These are phyloP conservation scores for Lithospermum erythrorhizon DNA, from an alignment of 257 asterid species.

Conservation along the genomic window DNA sequence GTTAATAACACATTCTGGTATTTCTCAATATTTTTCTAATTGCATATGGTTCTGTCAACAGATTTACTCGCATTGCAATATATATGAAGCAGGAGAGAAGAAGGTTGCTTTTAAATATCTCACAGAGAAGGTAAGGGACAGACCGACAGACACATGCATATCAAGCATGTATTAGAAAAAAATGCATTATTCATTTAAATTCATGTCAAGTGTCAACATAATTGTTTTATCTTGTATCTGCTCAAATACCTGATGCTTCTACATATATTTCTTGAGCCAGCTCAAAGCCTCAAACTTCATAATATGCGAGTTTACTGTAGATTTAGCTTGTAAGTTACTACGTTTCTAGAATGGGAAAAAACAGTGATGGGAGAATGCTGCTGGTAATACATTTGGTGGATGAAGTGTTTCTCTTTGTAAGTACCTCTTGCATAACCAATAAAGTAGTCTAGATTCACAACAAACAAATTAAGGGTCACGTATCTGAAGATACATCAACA, in stretches of 20 bases:
- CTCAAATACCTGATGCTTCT: no score
- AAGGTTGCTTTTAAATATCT: constrained; percentile 67
- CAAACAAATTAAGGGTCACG: not conserved
- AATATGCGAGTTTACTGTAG: no score
- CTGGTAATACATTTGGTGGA: no score
- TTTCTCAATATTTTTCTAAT: not conserved
- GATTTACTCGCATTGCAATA: constrained; percentile 79
- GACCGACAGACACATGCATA: not conserved
- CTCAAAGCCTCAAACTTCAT: no score
- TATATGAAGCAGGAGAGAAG: constrained; percentile 87
- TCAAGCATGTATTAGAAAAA: not conserved
- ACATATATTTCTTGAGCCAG: no score
- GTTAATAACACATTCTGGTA: not conserved
- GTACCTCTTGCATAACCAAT: not conserved
- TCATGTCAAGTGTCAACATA: no score
- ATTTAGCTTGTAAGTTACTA: no score
- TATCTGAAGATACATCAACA: no score
- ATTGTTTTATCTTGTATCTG: not conserved
- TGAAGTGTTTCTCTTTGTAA: no score
- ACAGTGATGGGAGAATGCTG: no score
- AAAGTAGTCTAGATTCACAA: not conserved
- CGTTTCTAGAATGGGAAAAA: no score
- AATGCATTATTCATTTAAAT: no score
- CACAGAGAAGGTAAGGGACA: constrained; percentile 53
- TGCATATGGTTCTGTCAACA: constrained; percentile 13